Evolutionary conservation across 1,284 basidiomycete genomes (phyloP).

Genomic region (Naganishia cerealis): DNA sequence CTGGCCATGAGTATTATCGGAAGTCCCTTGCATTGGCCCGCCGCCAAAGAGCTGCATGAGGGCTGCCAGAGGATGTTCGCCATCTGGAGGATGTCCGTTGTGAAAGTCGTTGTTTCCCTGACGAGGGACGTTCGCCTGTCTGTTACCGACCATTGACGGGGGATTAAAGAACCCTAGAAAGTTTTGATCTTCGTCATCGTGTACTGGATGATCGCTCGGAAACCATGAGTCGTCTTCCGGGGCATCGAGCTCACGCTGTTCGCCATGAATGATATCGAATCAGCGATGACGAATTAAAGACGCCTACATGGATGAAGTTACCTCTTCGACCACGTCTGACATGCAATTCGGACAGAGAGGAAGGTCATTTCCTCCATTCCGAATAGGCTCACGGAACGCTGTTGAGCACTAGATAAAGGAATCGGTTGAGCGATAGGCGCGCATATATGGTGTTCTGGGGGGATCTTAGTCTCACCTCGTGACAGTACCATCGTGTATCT

Average conservation of each 20-base stretch:
- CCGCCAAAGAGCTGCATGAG: slow-evolving; percentile 20
- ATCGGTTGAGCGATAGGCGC: not conserved
- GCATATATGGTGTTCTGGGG: not conserved
- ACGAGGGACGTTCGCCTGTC: slow-evolving; percentile 1
- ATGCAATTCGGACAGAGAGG: slow-evolving; percentile 32
- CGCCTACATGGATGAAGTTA: not conserved
- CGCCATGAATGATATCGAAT: not conserved
- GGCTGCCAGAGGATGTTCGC: slow-evolving; percentile 3
- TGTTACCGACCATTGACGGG: slow-evolving; percentile 25
- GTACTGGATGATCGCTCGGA: not conserved
- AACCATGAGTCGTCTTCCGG: slow-evolving; percentile 12
- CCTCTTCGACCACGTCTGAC: slow-evolving; percentile 32
- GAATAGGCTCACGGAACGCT: slow-evolving; percentile 25
- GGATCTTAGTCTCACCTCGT: not conserved
- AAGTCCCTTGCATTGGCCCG: not conserved
- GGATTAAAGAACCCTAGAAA: slow-evolving; percentile 31
- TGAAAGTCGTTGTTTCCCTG: not conserved
- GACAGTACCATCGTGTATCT: slow-evolving; percentile 20
- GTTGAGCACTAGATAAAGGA: slow-evolving; percentile 13
- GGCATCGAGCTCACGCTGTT: slow-evolving; percentile 23
- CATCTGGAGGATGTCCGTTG: not conserved
- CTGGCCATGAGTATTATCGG: not conserved
- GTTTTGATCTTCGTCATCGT: not conserved
- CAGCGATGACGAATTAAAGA: not conserved
- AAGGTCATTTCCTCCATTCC: slow-evolving; percentile 20